Percentiles rank a stretch among this genome's conserved stretches.
Evolutionary conservation across 495 filamentous ascomycete species (phyloP).

Genomic region (Xylaria nigripes): DNA sequence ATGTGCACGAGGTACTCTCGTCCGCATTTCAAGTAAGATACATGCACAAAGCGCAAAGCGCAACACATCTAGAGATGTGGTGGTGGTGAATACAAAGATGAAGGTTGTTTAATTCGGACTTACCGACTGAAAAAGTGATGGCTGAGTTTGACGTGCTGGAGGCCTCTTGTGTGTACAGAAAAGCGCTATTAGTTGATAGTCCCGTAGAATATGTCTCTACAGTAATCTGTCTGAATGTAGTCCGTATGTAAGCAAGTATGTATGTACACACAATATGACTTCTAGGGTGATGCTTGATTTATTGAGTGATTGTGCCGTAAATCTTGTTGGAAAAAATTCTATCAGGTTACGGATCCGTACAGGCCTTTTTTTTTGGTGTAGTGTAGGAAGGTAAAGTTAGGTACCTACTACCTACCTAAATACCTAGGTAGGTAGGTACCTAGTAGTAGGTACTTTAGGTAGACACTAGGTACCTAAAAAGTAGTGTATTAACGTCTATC

Average conservation of each 20-base stretch:
- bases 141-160: constrained; percentile 3
- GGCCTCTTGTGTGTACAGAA: not conserved
- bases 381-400: too few species aligned
- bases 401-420: too few species aligned
- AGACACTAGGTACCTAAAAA: too few species aligned
- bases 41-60: constrained; percentile 9
- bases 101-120: constrained; percentile 16
- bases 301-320: not conserved
- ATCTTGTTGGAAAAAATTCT: constrained; percentile 5
- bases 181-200: not conserved
- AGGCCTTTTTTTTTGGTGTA: not conserved
- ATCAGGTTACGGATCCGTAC: not conserved
- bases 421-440: too few species aligned
- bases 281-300: constrained; percentile 6
- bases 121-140: constrained; percentile 12
- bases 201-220: not conserved
- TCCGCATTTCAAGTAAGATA: constrained; percentile 22
- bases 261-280: not conserved
- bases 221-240: too few species aligned
- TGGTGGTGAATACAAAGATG: too few species aligned
- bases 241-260: not conserved
- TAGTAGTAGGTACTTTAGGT: too few species aligned
- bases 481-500: too few species aligned
- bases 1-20: constrained; percentile 5
- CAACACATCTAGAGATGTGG: too few species aligned